phyloP scores from a whole-genome alignment of 768 basidiomycete species.

The Boletus subcaerulescens region DNA sequence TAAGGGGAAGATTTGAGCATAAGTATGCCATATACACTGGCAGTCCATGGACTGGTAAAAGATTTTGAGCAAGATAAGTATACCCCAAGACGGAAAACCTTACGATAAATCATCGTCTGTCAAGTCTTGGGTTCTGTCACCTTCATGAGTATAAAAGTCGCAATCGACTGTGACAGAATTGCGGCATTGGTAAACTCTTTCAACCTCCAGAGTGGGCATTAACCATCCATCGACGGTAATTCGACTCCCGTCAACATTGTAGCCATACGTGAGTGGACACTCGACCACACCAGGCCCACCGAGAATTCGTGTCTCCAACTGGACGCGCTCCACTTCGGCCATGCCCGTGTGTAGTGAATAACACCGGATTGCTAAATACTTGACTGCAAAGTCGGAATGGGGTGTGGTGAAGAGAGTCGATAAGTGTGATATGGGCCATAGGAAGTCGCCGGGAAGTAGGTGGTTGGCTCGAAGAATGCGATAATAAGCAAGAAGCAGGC shows the following conservation, averaged over 20 bases:
- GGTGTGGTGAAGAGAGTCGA: constrained; percentile 44
- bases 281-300: constrained; percentile 60
- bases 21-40: constrained; percentile 64
- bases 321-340: constrained; percentile 71
- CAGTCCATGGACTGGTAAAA: constrained; percentile 50
- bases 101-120: constrained; percentile 56
- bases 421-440: constrained; percentile 54
- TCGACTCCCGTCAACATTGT: constrained; percentile 43
- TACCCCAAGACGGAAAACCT: constrained; percentile 9
- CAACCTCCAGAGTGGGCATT: constrained; percentile 65
- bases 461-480: constrained; percentile 76
- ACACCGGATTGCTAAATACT: constrained; percentile 71
- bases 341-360: constrained; percentile 76
- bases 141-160: constrained; percentile 46
- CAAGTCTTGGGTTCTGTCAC: constrained; percentile 34
- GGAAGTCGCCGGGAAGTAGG: constrained; percentile 55
- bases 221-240: constrained; percentile 75
- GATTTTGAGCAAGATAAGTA: constrained; percentile 10
- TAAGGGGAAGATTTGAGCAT: constrained; percentile 50
- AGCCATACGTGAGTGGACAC: constrained; percentile 58
- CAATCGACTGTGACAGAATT: constrained; percentile 41
- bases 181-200: constrained; percentile 54
- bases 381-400: constrained; percentile 61
- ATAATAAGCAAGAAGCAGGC: constrained; percentile 74
- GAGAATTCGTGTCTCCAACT: constrained; percentile 58